Evolutionary conservation across 805 yeast species (phyloP), one percentile per base, ranked within the genome.

Genomic region (Hanseniaspora osmophila): DNA sequence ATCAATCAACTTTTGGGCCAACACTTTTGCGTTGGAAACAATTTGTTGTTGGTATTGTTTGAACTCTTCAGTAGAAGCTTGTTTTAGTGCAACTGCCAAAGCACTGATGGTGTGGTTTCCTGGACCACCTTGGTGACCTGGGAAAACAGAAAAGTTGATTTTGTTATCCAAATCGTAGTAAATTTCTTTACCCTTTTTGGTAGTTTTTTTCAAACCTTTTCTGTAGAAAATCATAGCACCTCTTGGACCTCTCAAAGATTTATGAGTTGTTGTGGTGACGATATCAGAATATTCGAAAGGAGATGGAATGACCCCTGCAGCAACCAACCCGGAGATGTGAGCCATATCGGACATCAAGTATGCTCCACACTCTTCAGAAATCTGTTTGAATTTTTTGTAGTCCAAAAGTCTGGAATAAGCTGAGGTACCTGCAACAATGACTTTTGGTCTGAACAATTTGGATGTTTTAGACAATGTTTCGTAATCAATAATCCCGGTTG

Each of bases 101-200:
- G 97, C 97, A 52, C 95, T 78, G 60, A 90, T 90, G 56, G 97
- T 90, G 68, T 90, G 96, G 71, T 90, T 90, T 68, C 90, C 97
- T 54, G 98, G 98, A 61, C 98, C 98, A 72, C 98, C 98, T 73
- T 90, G 98, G 66, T 90, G 97, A 52, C 94, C 97, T 55, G 98
- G 98, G 84, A 90, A 90, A 47, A 90, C 97, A 30, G 96, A 85
- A 62, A 90, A 90, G 75, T 90, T 90, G 67, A 90, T 87, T 63
- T 78, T 82, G 61, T 78, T 77, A 67, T 90, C 97, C 60, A 90
- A 75, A 58, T 90, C 96, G 64, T 86, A 88, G 44, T 73, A 68
- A 47, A 82, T 70, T 67, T 85, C 88, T 65, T 84, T 84, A 53
- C 96, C 96, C 54, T 78, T 77, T 73, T 84, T 85, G 52, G 73